These are phyloP conservation scores for Starmerella tilneyi DNA, from an alignment of 805 yeast species.

Conservation along the genomic window DNA sequence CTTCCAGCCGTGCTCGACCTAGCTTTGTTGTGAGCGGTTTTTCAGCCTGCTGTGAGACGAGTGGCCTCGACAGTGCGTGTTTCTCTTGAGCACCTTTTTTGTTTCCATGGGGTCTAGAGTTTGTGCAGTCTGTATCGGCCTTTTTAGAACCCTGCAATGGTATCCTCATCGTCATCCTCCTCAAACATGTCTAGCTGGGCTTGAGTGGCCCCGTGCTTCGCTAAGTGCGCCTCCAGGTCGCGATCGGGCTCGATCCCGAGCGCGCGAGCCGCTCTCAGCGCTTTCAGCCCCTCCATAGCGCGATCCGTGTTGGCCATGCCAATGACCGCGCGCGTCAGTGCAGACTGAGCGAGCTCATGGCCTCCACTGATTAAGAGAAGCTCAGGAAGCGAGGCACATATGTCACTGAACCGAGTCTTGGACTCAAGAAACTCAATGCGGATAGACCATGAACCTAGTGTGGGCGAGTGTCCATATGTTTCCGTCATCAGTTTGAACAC, in stretches of 20 bases:
- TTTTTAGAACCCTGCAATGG: conserved; percentile 8
- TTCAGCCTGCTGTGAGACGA: too few species aligned
- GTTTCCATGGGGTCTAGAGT: too few species aligned
- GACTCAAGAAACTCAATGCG: conserved; percentile 19
- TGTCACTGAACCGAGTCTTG: conserved; percentile 20
- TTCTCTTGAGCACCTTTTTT: too few species aligned
- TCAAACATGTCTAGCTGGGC: conserved; percentile 22
- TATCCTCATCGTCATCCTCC: conserved; percentile 27
- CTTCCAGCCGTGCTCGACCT: too few species aligned
- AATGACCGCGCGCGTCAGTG: conserved; percentile 15
- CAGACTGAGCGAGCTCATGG: conserved; percentile 12
- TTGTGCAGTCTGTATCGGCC: background rate
- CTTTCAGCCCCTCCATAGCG: conserved; percentile 20
- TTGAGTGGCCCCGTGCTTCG: conserved; percentile 19
- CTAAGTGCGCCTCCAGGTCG: conserved; percentile 18
- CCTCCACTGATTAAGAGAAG: conserved; percentile 12
- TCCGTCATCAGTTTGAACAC: conserved; percentile 19
- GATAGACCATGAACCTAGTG: conserved; percentile 19
- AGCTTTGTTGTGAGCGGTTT: too few species aligned
- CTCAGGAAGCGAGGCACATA: conserved; percentile 14
- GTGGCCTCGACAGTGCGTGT: too few species aligned
- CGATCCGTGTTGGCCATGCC: conserved; percentile 23
- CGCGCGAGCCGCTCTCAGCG: conserved; percentile 20
- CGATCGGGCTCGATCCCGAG: conserved; percentile 21
- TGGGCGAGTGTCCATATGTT: conserved; percentile 14